Conservation (phyloP, 129 eudicot genomes). For the Helianthus tuberosus region DNA sequence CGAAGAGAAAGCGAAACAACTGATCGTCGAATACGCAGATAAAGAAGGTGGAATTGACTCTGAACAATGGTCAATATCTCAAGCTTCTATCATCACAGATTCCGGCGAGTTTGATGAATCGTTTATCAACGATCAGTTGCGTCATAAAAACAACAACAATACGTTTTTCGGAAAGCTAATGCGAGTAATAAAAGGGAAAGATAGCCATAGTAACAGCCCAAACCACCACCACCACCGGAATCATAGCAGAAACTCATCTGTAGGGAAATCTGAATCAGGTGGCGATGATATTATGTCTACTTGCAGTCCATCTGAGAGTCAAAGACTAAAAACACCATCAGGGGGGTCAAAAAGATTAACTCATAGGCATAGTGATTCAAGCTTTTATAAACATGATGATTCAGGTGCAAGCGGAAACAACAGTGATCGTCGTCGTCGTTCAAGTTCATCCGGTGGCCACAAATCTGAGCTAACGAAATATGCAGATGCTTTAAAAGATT, state of each 20-base stretch:
- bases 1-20: slow-evolving; percentile 75
- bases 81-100: slow-evolving; percentile 55
- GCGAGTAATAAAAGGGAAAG: slow-evolving; percentile 55
- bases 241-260: slow-evolving; percentile 38
- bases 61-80: slow-evolving; percentile 72
- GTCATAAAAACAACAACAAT: slow-evolving; percentile 34
- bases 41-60: slow-evolving; percentile 67
- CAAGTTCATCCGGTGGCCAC: slow-evolving; percentile 19
- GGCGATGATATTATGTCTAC: slow-evolving; percentile 33
- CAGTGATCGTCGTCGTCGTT: background rate
- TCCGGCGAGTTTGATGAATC: slow-evolving; percentile 55
- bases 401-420: slow-evolving; percentile 21
- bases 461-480: slow-evolving; percentile 58
- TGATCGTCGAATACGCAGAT: slow-evolving; percentile 76
- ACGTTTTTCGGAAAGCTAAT: slow-evolving; percentile 62
- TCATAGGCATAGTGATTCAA: slow-evolving; percentile 44
- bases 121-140: slow-evolving; percentile 22
- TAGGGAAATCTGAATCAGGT: slow-evolving; percentile 28
- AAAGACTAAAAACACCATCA: slow-evolving; percentile 38
- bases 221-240: slow-evolving; percentile 13
- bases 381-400: slow-evolving; percentile 37
- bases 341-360: slow-evolving; percentile 35
- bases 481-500: slow-evolving; percentile 58
- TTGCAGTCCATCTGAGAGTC: slow-evolving; percentile 27
- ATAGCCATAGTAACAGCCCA: slow-evolving; percentile 22